Base-by-base conservation (phyloP, 208 protist genomes). In the Acanthamoeba royreba region DNA sequence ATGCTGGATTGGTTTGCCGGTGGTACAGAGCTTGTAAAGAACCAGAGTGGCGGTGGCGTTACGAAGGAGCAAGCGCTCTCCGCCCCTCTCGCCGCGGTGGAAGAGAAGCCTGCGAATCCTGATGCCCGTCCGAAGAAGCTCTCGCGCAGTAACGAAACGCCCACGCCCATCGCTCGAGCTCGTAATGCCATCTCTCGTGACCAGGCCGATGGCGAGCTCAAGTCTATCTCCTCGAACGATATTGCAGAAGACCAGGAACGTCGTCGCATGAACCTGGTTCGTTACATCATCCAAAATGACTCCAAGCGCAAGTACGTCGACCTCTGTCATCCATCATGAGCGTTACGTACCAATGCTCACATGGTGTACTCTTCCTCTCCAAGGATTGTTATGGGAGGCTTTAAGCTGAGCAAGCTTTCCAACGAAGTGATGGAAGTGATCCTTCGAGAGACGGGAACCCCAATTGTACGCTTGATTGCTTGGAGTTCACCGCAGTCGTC, bases 381-480 rank as follows among this genome's bases (percentile, higher is more conserved):
- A 19, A 89, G 81, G 55, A n/a, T 89, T 3, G 81, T 89, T 43
- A 45, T 89, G 81, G 81, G 81, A 4, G 81, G 81, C 8, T 89
- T 89, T 33, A 89, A 89, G 55, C 55, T 89, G 81, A 89, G 81
- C 81, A 89, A 89, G 47, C 55, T 89, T 17, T 89, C 81, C 0
- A n/a, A 89, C 2, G 55, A 66, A 31, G 38, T 31, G 40, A 31
- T 89, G 5, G 81, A 89, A 0, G 42, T 89, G 5, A 69, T 89
- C n/a, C 28, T 89, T 2, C 47, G 47, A 2, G 81, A 89, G 33
- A 66, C 81, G 3, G 2, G 38, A 55, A 55, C 49, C 49, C 49
- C 49, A 55, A 55, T 55, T 19, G 49, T n/a, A n/a, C n/a, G n/a
- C n/a, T n/a, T n/a, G n/a, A n/a, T n/a, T n/a, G n/a, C n/a, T n/a